Evolutionary conservation across 495 filamentous ascomycete species (phyloP), one percentile per base, ranked within the genome.

Genomic region (Viridothelium virens): DNA sequence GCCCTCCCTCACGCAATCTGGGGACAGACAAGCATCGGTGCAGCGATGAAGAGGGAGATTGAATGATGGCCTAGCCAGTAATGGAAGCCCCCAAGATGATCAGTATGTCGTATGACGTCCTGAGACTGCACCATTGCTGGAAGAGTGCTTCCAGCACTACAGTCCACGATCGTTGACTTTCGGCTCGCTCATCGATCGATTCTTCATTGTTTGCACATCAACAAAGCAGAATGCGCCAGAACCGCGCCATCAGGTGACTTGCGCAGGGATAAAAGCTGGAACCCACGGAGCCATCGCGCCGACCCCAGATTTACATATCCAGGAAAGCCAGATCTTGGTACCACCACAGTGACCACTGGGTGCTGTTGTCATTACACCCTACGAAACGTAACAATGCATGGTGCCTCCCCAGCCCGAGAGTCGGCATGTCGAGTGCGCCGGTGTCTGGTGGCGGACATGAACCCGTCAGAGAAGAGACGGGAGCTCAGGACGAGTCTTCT

Each of bases 231-330:
- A 36, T 1, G 31, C 53, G 53, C 18, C 5, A 9, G 6, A 34
- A 59, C 36, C 53, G 53, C 53, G 53, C 53, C 4, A 59, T 59
- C 53, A 59, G 53, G 53, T 59, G 53, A 59, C 53, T 18, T 59
- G 5, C 6, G 53, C 53, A 59, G 53, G 53, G 53, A 59, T 44
- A 14, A 44, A 7, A 44, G 7, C 41, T 44, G 7, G 41, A 44
- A 6, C 25, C 18, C 48, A 25, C 5, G 11, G 12, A 18, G 5
- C n/a, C 48, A n/a, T 14, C 14, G 11, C n/a, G 53, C 53, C 53
- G 53, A 59, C 53, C 53, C 53, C 53, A 31, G 53, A 59, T 59
- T 59, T 59, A 31, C 53, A 59, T 36, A 59, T 36, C 25, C 31
- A 59, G 31, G 53, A 59, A 33, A 9, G 25, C 53, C 5, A 59